Conservation (phyloP, 2,329 filamentous ascomycete species). For the Didymellaceae sp. region DNA sequence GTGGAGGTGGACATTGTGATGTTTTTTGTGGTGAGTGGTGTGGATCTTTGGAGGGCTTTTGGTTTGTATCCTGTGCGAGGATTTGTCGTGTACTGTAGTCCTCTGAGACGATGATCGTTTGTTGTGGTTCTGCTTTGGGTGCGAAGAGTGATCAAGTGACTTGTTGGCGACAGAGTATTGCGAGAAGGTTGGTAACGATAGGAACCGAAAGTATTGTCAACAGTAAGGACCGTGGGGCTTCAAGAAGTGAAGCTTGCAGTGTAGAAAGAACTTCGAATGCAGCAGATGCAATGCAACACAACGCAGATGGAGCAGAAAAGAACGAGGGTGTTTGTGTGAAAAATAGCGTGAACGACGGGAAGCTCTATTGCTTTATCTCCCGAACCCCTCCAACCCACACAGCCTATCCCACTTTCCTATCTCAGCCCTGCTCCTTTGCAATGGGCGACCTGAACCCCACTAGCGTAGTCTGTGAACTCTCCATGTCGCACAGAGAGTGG, state of each 20-base stretch:
- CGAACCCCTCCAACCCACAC: neutral
- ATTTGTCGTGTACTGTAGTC: no score
- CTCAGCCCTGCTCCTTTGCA: neutral
- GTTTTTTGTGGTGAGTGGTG: neutral
- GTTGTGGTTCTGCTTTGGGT: no score
- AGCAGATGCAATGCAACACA: neutral
- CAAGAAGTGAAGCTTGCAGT: neutral
- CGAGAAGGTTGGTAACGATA: no score
- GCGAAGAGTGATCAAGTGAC: no score
- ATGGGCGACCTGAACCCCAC: constrained; percentile 5
- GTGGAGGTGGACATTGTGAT: neutral
- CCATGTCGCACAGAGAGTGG: constrained; percentile 29
- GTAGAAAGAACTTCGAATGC: neutral
- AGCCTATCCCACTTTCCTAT: constrained; percentile 13
- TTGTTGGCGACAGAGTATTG: no score
- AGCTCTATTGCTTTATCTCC: constrained; percentile 6
- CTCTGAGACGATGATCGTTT: no score
- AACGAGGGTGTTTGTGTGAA: constrained; percentile 2
- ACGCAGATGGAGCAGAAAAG: neutral
- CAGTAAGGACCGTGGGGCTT: constrained; percentile 14
- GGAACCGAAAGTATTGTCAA: no score
- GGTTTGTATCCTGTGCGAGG: no score
- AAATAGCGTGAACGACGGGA: constrained; percentile 14
- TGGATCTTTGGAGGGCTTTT: neutral
- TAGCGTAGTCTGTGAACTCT: constrained; percentile 12